Percentiles rank a stretch among this genome's conserved stretches.
These are phyloP conservation scores for Liquidambar formosana DNA, from an alignment of 164 flowering plant species.

Conservation along the genomic window DNA sequence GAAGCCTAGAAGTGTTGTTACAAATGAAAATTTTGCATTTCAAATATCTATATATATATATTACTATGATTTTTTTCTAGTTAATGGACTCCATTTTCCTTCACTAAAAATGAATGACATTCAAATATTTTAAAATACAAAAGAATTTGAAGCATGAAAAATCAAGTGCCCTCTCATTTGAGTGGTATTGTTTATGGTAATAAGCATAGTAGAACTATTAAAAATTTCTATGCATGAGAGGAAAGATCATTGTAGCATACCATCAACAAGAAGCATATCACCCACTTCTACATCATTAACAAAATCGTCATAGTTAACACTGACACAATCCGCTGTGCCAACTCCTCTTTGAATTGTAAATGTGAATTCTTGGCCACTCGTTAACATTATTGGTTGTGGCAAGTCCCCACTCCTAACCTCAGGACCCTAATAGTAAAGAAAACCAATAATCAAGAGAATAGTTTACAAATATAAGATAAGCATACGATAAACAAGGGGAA, in stretches of 20 bases:
- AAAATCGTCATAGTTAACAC: slow-evolving; percentile 96
- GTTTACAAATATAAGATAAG: background rate
- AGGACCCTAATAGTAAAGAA: slow-evolving; percentile 67
- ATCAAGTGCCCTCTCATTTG: too few relatives aligned
- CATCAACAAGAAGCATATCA: slow-evolving; percentile 98
- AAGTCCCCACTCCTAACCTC: slow-evolving; percentile 99
- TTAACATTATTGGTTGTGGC: slow-evolving; percentile 80
- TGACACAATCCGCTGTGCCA: slow-evolving; percentile 83
- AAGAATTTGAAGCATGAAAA: too few relatives aligned
- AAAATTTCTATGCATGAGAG: background rate
- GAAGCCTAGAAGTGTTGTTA: too few relatives aligned
- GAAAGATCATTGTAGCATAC: slow-evolving; percentile 40
- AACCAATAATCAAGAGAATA: background rate
- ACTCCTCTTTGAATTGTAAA: slow-evolving; percentile 94
- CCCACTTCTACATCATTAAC: slow-evolving; percentile 96
- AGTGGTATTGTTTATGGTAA: too few relatives aligned
- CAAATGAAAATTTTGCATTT: too few relatives aligned
- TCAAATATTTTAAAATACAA: too few relatives aligned
- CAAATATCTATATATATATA: too few relatives aligned
- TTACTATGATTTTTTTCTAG: too few relatives aligned
- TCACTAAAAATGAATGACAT: too few relatives aligned
- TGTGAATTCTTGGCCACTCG: slow-evolving; percentile 81
- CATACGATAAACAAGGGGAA: background rate
- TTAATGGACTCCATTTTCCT: too few relatives aligned
- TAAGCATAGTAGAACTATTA: too few relatives aligned